Base-by-base conservation (phyloP, 2,329 filamentous ascomycete species). In the Chalaropsis ovoidea region DNA sequence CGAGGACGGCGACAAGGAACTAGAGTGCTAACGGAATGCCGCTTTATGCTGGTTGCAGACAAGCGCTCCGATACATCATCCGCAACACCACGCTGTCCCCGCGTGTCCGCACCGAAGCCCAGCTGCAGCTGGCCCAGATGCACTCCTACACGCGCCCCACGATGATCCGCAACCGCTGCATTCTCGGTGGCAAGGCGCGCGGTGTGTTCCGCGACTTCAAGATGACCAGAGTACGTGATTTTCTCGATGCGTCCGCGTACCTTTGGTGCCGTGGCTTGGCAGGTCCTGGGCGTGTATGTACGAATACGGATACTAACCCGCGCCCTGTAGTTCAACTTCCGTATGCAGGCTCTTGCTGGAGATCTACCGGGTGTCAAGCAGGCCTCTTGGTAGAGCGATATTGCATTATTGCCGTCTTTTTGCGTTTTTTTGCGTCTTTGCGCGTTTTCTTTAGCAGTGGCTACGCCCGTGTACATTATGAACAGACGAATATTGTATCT, bases 151-250 rank as follows among this genome's bases (percentile, higher is more conserved):
- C 94, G 43, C 83, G 92, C 68, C 85, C 90, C 67, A 96, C 93
- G 62, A 92, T 96, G 80, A 92, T 99, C 75, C 86, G 88, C 75
- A 97, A 96, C 77, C 81, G 94, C 70, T 99, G 94, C 79, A 87
- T 95, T 64, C 83, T 93, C 74, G 91, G 91, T 70, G 94, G 94
- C n/a, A 91, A 90, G 75, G 87, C 87, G 19, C 83, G 90, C 70
- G 90, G 91, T 86, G 81, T 99, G n/a, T 81, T 97, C 70, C 85
- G 90, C 66, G 93, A 94, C 73, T 99, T 99, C 73, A 90, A 91
- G 77, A 83, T 99, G 82, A 86, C 87, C 67, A 83, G 93, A 79
- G 93, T 97, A 82, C 74, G 90, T 80, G 3, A 6, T 22, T 22
- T 13, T 19, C 8, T 39, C 15, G 6, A 5, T 43, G 39, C 7